Percentiles rank a stretch among this genome's conserved stretches.
Evolutionary conservation across 2,329 filamentous ascomycete genomes (phyloP).

Genomic region (Sordariomycetes sp.): DNA sequence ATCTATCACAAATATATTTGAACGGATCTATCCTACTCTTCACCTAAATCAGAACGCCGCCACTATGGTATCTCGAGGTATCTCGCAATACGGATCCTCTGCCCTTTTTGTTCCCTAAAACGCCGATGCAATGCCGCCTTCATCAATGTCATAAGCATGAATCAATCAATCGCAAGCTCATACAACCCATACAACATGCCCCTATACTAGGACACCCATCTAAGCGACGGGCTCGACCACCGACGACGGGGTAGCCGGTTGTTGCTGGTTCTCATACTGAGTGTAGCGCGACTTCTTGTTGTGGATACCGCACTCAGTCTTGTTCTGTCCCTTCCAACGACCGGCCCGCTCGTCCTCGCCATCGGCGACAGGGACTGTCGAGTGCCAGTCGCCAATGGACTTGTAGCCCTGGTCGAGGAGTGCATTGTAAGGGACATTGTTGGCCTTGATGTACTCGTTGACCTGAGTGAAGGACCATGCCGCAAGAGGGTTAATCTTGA

Average conservation of each 20-base stretch:
- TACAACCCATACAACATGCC: too few relatives aligned
- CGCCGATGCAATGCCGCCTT: slow-evolving; percentile 3
- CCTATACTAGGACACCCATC: too few relatives aligned
- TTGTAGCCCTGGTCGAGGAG: slow-evolving; percentile 94
- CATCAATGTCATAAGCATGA: neutral
- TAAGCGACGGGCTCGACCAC: slow-evolving; percentile 7
- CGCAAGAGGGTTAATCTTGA: slow-evolving; percentile 97
- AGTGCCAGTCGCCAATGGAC: slow-evolving; percentile 97
- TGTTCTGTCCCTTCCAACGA: slow-evolving; percentile 90
- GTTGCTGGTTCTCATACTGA: slow-evolving; percentile 54
- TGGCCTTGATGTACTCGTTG: slow-evolving; percentile 73
- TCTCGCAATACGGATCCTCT: neutral
- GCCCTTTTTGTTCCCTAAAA: neutral
- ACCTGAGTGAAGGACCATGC: slow-evolving; percentile 92
- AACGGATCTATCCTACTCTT: too few relatives aligned
- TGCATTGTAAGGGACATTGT: slow-evolving; percentile 88
- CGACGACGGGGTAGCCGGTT: too few relatives aligned
- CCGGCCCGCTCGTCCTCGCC: slow-evolving; percentile 94
- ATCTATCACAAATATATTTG: too few relatives aligned
- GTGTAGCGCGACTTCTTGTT: slow-evolving; percentile 94
- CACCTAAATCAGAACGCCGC: slow-evolving; percentile 1
- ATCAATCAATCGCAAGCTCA: too few relatives aligned
- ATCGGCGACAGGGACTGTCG: slow-evolving; percentile 79
- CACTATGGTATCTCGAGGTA: neutral
- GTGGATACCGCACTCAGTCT: slow-evolving; percentile 98